A percentile compares a stretch with the other conserved stretches of the same genome.
Evolutionary conservation across 1,284 basidiomycete genomes (phyloP).

Genomic region (Athelia psychrophila): DNA sequence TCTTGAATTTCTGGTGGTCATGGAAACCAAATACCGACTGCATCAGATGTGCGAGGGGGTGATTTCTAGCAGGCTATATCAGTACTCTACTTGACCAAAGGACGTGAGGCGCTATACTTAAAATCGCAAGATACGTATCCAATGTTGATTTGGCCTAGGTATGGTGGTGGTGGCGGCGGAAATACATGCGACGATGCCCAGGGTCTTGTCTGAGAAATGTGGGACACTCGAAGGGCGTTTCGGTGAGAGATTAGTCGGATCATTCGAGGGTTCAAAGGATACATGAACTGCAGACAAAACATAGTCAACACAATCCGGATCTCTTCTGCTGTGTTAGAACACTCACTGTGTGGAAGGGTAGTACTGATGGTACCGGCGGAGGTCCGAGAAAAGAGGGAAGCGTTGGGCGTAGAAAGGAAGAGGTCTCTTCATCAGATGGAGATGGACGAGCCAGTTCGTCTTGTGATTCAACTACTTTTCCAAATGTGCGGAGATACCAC

Average conservation of each 20-base stretch:
- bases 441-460: slow-evolving; percentile 7
- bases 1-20: slow-evolving; percentile 40
- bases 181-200: slow-evolving; percentile 49
- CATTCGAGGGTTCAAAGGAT: slow-evolving; percentile 46
- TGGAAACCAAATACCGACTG: slow-evolving; percentile 59
- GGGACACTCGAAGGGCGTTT: slow-evolving; percentile 54
- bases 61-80: slow-evolving; percentile 36
- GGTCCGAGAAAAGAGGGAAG: slow-evolving; percentile 34
- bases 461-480: slow-evolving; percentile 22
- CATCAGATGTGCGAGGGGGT: slow-evolving; percentile 63
- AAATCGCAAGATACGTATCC: slow-evolving; percentile 63
- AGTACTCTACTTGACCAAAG: background rate
- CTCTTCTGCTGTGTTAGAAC: too few species aligned
- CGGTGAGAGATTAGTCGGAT: slow-evolving; percentile 57
- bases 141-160: slow-evolving; percentile 44
- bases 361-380: slow-evolving; percentile 47
- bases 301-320: background rate
- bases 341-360: slow-evolving; percentile 57
- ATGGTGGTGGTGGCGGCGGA: slow-evolving; percentile 48
- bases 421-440: background rate
- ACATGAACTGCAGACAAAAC: slow-evolving; percentile 44
- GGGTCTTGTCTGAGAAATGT: slow-evolving; percentile 43
- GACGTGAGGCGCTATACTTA: slow-evolving; percentile 29
- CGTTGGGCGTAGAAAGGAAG: slow-evolving; percentile 19
- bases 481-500: slow-evolving; percentile 47